phyloP scores from a whole-genome alignment of 148 eudicot genomes.

The Mesembryanthemum crystallinum region DNA sequence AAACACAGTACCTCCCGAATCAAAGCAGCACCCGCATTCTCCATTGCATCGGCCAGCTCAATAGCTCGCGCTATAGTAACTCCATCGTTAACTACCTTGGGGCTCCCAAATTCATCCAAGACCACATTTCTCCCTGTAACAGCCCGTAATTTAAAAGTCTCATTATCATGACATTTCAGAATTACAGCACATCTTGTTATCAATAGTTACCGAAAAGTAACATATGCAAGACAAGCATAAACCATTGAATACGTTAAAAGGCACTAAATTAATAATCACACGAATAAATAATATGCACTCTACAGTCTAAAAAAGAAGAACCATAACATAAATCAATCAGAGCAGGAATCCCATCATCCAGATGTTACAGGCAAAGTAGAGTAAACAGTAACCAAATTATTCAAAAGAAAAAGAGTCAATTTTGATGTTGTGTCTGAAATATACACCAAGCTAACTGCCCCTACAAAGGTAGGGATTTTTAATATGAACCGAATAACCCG shows the following conservation, averaged over 20 bases:
- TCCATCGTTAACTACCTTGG: constrained; percentile 93
- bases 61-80: constrained; percentile 97
- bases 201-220: no score
- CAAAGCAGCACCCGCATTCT: constrained; percentile 95
- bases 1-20: constrained; percentile 67
- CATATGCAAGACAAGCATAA: not conserved
- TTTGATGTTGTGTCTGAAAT: not conserved
- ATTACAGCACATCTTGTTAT: no score
- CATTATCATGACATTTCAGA: not conserved
- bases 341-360: no score
- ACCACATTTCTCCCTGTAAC: constrained; percentile 90
- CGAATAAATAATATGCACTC: not conserved
- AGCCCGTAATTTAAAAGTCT: not conserved
- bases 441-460: no score
- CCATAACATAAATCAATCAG: not conserved
- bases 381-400: not conserved
- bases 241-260: not conserved
- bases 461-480: no score
- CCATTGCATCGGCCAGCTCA: constrained; percentile 94
- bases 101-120: constrained; percentile 84
- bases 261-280: not conserved
- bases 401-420: not conserved
- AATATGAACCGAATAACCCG: no score
- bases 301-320: not conserved
- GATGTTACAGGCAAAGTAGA: not conserved